Evolutionary conservation across 805 yeast genomes (phyloP), one percentile per base, ranked within the genome.

Genomic region (Yarrowia osloensis): DNA sequence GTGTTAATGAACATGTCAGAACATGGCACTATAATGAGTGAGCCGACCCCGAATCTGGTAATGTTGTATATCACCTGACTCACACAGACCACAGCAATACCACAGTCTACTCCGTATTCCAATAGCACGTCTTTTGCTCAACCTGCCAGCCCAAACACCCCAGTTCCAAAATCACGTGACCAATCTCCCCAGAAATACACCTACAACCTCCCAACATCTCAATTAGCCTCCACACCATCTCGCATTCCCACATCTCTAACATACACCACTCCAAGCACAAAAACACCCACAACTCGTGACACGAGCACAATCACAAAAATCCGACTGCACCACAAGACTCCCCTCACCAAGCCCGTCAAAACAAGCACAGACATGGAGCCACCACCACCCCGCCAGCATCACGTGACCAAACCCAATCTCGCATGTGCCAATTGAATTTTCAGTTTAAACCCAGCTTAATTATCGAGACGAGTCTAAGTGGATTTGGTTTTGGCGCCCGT

Each of bases 391-490:
- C 55, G 4, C 17, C 24, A 19, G 24, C 21, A 31, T 31, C 59
- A 52, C 59, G 44, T 52, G 59, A 52, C 33, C 21, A n/a, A 35
- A 52, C 44, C 59, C 44, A 52, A 52, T 52, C 59, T 52, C 44
- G 44, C 42, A 52, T 35, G 57, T 50, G 57, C 59, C 44, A 49
- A 31, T n/a, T 37, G 42, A n/a, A 37, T 35, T 52, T 52, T 52
- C 59, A 52, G 59, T 52, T 52, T 52, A 52, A 52, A 52, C 59
- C 59, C 59, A 52, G 59, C 59, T 52, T 52, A 52, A 52, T 21
- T 35, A 17, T 35, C 15, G 15, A 9, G 28, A 33, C 57, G 44
- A 52, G 59, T 24, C 44, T 22, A 52, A 52, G 57, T n/a, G 19
- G 28, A 15, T 21, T 19, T 50, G 57, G 40, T 49, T 49, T 50